phyloP scores from a whole-genome alignment of 306 rosid genomes.

The Dryas drummondii region DNA sequence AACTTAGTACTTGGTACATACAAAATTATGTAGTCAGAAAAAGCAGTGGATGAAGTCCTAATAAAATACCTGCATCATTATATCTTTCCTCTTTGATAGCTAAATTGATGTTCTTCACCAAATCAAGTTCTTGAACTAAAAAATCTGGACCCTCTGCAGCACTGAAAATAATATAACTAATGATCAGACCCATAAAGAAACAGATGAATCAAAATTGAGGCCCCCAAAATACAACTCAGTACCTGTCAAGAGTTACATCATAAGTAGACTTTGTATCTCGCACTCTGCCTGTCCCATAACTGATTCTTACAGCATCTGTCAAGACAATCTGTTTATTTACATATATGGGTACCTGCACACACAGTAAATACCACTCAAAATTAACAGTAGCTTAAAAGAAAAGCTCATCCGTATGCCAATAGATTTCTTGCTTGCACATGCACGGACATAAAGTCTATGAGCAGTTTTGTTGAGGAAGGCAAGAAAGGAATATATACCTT shows the following conservation, averaged over 20 bases:
- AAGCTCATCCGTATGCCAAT: slow-evolving; percentile 1
- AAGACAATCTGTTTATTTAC: slow-evolving; percentile 80
- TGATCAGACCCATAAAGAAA: slow-evolving; percentile 18
- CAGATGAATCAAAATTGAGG: slow-evolving; percentile 13
- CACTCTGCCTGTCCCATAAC: slow-evolving; percentile 72
- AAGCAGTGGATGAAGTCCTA: not conserved
- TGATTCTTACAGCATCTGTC: slow-evolving; percentile 71
- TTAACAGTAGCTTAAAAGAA: slow-evolving; percentile 15
- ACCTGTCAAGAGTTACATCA: slow-evolving; percentile 95
- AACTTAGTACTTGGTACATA: not conserved
- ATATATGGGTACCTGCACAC: slow-evolving; percentile 89
- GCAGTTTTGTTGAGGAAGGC: slow-evolving; percentile 9
- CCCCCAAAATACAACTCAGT: slow-evolving; percentile 26
- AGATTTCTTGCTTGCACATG: slow-evolving; percentile 4
- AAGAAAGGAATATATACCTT: slow-evolving; percentile 51
- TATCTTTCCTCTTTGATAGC: slow-evolving; percentile 85
- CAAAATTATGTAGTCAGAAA: not conserved
- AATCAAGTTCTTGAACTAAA: slow-evolving; percentile 65
- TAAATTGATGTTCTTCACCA: slow-evolving; percentile 66
- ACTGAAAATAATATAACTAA: slow-evolving; percentile 41
- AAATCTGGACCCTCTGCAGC: slow-evolving; percentile 78
- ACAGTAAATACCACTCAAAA: slow-evolving; percentile 32
- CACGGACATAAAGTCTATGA: not conserved
- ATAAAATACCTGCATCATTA: slow-evolving; percentile 71
- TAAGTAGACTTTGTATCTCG: slow-evolving; percentile 52